A percentile compares a stretch with the other conserved stretches of the same genome.
These are phyloP conservation scores for Xylariaceae sp. DNA, from an alignment of 2,329 filamentous ascomycete genomes.

Conservation along the genomic window DNA sequence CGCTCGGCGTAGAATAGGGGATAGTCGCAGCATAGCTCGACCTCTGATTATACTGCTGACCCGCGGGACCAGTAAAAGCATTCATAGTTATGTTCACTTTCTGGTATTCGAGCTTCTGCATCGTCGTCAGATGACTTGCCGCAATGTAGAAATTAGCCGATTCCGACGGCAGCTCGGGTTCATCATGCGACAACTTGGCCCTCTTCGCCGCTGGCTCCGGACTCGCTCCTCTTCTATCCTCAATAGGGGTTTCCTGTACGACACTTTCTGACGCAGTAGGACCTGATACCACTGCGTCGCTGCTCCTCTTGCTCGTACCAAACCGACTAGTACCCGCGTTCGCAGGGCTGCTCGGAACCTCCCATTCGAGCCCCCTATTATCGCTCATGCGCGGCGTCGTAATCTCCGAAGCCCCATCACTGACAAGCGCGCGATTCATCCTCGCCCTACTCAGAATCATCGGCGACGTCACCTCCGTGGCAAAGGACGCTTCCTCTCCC, in stretches of 20 bases:
- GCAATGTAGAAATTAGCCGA: slow-evolving; percentile 30
- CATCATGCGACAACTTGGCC: slow-evolving; percentile 22
- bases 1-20: slow-evolving; percentile 31
- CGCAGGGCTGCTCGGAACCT: slow-evolving; percentile 32
- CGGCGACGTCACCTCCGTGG: slow-evolving; percentile 29
- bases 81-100: slow-evolving; percentile 25
- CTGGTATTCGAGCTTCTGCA: slow-evolving; percentile 33
- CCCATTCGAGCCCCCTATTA: slow-evolving; percentile 26
- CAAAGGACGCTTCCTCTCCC: slow-evolving; percentile 24
- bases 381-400: slow-evolving; percentile 28
- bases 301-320: slow-evolving; percentile 20
- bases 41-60: slow-evolving; percentile 24
- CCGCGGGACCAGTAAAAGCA: slow-evolving; percentile 18
- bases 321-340: slow-evolving; percentile 14
- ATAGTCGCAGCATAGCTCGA: slow-evolving; percentile 32
- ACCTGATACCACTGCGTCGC: slow-evolving; percentile 8
- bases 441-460: slow-evolving; percentile 15
- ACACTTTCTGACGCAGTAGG: slow-evolving; percentile 11
- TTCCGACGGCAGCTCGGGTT: slow-evolving; percentile 14
- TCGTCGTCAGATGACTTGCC: slow-evolving; percentile 31
- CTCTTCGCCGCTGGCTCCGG: slow-evolving; percentile 15
- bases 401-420: slow-evolving; percentile 24
- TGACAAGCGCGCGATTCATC: slow-evolving; percentile 19
- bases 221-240: slow-evolving; percentile 1
- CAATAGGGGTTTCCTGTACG: not conserved